Evolutionary conservation across 768 basidiomycete species (phyloP).

Genomic region (Leccinum sublutescens): DNA sequence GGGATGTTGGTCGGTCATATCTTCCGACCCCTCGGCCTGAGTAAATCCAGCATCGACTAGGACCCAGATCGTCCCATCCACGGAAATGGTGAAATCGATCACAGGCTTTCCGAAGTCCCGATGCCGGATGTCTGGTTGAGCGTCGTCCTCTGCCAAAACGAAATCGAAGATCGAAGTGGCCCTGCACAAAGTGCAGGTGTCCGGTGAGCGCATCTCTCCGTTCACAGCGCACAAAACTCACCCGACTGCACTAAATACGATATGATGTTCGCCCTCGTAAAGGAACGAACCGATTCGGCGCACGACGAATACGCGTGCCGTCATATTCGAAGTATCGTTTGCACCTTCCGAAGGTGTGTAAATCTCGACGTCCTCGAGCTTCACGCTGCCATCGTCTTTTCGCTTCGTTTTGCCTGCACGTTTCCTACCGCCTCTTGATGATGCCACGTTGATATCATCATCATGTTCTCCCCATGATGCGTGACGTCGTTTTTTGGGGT

Average conservation of each 20-base stretch:
- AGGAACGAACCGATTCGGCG: slow-evolving; percentile 51
- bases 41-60: slow-evolving; percentile 48
- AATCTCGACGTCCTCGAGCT: slow-evolving; percentile 19
- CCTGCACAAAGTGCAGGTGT: slow-evolving; percentile 37
- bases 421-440: slow-evolving; percentile 16
- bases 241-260: slow-evolving; percentile 77
- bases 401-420: slow-evolving; percentile 22
- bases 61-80: slow-evolving; percentile 43
- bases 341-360: slow-evolving; percentile 7
- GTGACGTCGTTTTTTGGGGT: slow-evolving; percentile 29
- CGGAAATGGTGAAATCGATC: slow-evolving; percentile 50
- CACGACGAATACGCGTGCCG: slow-evolving; percentile 52
- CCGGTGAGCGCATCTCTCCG: background rate
- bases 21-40: slow-evolving; percentile 5
- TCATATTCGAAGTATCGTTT: slow-evolving; percentile 20
- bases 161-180: slow-evolving; percentile 65
- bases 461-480: slow-evolving; percentile 34
- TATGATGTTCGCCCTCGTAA: slow-evolving; percentile 34
- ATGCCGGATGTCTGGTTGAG: slow-evolving; percentile 30
- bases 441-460: slow-evolving; percentile 12
- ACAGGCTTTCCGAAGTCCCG: slow-evolving; percentile 59
- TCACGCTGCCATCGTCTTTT: slow-evolving; percentile 17
- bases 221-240: slow-evolving; percentile 34
- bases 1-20: slow-evolving; percentile 13
- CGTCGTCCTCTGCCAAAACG: slow-evolving; percentile 30